Base-by-base conservation (phyloP, 352 stramenopile species). In the Phytophthora pisi region DNA sequence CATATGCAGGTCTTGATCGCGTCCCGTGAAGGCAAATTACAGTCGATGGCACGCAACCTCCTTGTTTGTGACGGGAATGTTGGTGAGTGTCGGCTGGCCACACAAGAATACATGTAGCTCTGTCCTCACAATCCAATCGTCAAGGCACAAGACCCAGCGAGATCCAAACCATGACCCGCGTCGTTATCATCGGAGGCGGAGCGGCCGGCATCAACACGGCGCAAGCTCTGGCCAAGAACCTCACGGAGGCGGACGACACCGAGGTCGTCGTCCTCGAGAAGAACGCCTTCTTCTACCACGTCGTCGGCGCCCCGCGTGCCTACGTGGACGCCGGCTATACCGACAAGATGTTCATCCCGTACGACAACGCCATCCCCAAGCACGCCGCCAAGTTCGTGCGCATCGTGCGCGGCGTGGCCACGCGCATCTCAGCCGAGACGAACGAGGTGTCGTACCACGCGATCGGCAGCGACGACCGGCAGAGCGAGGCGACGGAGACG, bases 241-340 rank as follows among this genome's bases (percentile, higher is more conserved):
- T 92, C 24, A 75, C 47, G 0, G 42, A 73, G 5, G 16, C 24
- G 0, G 80, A 91, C 50, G 55, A 82, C 20, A 74, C 67, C 10
- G 64, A 88, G 15, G 74, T 92, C 60, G 53, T 90, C 16, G 58
- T 90, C 38, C 54, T 91, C 0, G 82, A 91, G 57, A 91, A 93
- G 57, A 86, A 61, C 51, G 46, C 57, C 38, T 81, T 64, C 68
- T 81, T 69, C 43, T 91, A 86, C 64, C 70, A 88, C 54, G 57
- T 71, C 0, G 34, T 89, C 4, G 82, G 81, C 4, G 64, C 78
- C 9, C 78, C 82, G 4, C 78, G 84, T 20, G 82, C 84, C 6
- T 86, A 77, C 51, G 78, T 86, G 15, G 81, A 91, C 4, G 66
- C 63, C n/a, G 42, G 51, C 42, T 92, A 77, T 68, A 62, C 61